These are phyloP conservation scores for Stylosanthes scabra DNA, from an alignment of 331 rosid species.

Conservation along the genomic window DNA sequence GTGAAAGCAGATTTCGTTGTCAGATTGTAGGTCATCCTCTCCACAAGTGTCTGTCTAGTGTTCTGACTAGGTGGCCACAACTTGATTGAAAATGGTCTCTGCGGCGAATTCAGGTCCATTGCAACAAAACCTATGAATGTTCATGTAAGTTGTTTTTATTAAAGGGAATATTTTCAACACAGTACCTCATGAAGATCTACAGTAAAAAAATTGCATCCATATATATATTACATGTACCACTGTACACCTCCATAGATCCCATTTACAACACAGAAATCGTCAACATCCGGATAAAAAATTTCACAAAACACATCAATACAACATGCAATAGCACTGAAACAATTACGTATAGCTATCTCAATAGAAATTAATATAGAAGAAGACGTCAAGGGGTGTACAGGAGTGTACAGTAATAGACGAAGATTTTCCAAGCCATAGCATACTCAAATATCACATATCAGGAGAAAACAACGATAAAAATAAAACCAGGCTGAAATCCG, in stretches of 20 bases:
- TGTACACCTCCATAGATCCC: too few species aligned
- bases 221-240: too few species aligned
- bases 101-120: slow-evolving; percentile 53
- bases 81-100: slow-evolving; percentile 75
- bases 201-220: neutral
- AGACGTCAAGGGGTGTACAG: too few species aligned
- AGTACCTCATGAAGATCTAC: neutral
- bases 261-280: too few species aligned
- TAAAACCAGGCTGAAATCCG: neutral
- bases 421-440: too few species aligned
- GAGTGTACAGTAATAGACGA: too few species aligned
- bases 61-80: slow-evolving; percentile 94
- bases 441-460: too few species aligned
- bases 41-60: slow-evolving; percentile 82
- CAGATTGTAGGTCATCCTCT: slow-evolving; percentile 82
- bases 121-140: slow-evolving; percentile 42
- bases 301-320: too few species aligned
- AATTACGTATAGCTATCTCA: too few species aligned
- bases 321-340: too few species aligned
- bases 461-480: neutral
- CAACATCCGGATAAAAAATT: too few species aligned
- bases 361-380: too few species aligned
- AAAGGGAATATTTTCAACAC: neutral
- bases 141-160: slow-evolving; percentile 14
- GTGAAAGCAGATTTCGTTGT: slow-evolving; percentile 78